phyloP scores from a whole-genome alignment of 2,329 filamentous ascomycete species.

The Alternaria longipes region DNA sequence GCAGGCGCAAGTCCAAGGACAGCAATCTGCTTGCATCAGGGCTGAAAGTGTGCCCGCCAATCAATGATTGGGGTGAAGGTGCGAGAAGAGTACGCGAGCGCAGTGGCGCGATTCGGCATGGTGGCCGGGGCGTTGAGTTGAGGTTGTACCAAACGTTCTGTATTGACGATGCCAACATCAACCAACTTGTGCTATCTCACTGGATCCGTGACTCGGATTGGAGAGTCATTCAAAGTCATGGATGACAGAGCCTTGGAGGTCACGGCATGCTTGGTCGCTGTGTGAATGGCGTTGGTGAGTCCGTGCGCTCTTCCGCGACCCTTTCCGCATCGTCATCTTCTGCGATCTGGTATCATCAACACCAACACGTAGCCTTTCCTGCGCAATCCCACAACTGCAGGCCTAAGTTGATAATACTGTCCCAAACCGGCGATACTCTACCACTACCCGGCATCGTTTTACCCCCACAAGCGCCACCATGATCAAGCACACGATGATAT shows the following conservation, averaged over 20 bases:
- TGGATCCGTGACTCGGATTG: fast-evolving
- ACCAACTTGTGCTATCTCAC: neutral
- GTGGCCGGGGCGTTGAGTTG: neutral
- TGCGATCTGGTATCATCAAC: conserved; percentile 22
- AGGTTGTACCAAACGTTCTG: neutral
- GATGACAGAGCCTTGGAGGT: neutral
- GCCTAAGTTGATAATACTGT: neutral
- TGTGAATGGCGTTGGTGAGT: conserved; percentile 11
- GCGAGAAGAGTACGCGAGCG: neutral
- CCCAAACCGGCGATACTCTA: neutral
- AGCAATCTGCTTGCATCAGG: neutral
- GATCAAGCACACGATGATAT: conserved; percentile 95
- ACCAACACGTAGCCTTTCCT: conserved; percentile 45
- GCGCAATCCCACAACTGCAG: neutral
- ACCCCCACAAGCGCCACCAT: conserved; percentile 56
- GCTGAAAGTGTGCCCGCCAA: neutral
- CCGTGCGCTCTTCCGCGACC: conserved; percentile 33
- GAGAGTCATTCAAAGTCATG: neutral
- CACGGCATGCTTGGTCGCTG: neutral
- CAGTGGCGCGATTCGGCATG: conserved; percentile 2
- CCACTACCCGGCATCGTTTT: neutral
- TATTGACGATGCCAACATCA: neutral
- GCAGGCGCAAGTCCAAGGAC: neutral
- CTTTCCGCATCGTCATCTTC: conserved; percentile 36
- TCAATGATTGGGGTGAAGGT: neutral